Evolutionary conservation across 2,329 filamentous ascomycete genomes (phyloP).

Genomic region (Aspergillus brunneoviolaceus): DNA sequence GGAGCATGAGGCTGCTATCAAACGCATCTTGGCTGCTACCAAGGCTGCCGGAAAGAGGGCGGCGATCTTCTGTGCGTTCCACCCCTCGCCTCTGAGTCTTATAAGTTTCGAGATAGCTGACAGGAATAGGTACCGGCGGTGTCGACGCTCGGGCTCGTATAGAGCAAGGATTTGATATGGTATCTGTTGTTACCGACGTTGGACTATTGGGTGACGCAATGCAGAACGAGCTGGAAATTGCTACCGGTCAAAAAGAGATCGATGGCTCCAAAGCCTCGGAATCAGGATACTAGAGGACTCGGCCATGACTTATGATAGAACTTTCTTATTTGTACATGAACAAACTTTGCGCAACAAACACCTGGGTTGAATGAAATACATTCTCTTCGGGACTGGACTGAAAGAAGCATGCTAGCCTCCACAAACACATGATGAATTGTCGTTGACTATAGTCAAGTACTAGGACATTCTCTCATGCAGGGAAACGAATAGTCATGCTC

Average conservation of each 20-base stretch:
- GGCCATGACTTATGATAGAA: not conserved
- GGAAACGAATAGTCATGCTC: no score
- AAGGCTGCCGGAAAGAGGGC: constrained; percentile 40
- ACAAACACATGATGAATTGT: no score
- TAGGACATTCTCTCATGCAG: no score
- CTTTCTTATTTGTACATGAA: not conserved
- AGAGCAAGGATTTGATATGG: constrained; percentile 43
- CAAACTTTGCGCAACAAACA: not conserved
- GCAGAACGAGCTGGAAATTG: constrained; percentile 32
- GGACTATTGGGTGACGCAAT: constrained; percentile 35
- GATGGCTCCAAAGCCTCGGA: not conserved
- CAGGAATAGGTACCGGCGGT: constrained; percentile 31
- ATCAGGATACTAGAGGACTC: not conserved
- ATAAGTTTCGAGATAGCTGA: not conserved
- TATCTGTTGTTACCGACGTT: constrained; percentile 42
- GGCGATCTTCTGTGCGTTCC: constrained; percentile 43
- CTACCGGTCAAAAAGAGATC: constrained; percentile 24
- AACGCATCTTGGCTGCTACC: constrained; percentile 35
- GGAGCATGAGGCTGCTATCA: constrained; percentile 43
- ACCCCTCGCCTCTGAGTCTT: not conserved
- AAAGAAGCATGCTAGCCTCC: no score
- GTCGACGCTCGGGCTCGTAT: constrained; percentile 34
- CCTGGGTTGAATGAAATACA: not conserved
- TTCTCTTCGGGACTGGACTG: no score
- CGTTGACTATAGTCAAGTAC: no score